phyloP scores from a whole-genome alignment of 2,329 filamentous ascomycete species.

The Emergomyces pasteurianus region DNA sequence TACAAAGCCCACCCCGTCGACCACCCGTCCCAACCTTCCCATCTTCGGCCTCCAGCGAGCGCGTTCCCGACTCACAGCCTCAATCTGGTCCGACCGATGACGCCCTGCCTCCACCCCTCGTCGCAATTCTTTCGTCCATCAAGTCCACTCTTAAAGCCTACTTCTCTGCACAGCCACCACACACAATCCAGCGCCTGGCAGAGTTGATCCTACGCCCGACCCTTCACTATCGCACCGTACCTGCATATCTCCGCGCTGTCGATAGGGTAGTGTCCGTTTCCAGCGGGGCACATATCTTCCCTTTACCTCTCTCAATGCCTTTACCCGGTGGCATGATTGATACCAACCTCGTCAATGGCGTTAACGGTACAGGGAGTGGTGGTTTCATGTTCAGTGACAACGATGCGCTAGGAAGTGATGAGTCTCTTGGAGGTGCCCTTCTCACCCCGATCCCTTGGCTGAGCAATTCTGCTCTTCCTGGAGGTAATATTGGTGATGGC shows the following conservation, averaged over 20 bases:
- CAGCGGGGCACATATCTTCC: conserved; percentile 67
- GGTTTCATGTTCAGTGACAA: conserved; percentile 24
- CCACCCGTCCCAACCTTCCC: conserved; percentile 28
- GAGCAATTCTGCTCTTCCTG: conserved; percentile 18
- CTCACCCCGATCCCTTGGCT: conserved; percentile 94
- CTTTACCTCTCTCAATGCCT: conserved; percentile 53
- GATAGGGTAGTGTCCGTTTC: conserved; percentile 86
- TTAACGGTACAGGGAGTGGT: conserved; percentile 26
- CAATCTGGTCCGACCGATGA: conserved; percentile 35
- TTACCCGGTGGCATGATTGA: conserved; percentile 35
- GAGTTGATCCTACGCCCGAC: conserved; percentile 71
- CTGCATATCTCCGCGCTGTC: conserved; percentile 78
- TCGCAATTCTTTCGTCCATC: conserved; percentile 51
- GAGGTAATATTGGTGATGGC: conserved; percentile 14
- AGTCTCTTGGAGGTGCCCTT: conserved; percentile 77
- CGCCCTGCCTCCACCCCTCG: conserved; percentile 51
- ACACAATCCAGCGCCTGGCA: conserved; percentile 83
- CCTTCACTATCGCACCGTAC: conserved; percentile 67
- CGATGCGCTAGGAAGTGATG: conserved; percentile 59
- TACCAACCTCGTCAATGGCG: conserved; percentile 43
- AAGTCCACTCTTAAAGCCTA: conserved; percentile 46
- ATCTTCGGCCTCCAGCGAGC: conserved; percentile 28
- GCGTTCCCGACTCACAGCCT: conserved; percentile 32
- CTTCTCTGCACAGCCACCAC: conserved; percentile 68
- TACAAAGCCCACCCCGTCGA: conserved; percentile 21